Conservation (phyloP, 1,139 yeast species). For the Yamadazyma trypodendri region DNA sequence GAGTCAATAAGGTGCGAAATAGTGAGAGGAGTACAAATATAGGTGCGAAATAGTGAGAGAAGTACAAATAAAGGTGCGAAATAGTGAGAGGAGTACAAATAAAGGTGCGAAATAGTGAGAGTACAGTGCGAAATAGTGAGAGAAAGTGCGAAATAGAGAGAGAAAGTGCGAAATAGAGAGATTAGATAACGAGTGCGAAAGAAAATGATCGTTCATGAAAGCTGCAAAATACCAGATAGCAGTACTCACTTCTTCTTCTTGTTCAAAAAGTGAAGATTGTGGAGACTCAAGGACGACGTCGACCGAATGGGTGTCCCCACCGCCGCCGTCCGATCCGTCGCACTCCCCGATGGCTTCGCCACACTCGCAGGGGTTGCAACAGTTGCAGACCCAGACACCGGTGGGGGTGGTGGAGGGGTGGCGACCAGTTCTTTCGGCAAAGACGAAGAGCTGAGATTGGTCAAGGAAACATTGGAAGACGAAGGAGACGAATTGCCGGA, state of each 20-base stretch:
- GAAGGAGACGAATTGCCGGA: slow-evolving; percentile 29
- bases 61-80: too few relatives aligned
- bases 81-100: not conserved
- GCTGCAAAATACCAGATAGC: too few relatives aligned
- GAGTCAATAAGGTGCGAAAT: not conserved
- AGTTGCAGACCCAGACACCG: not conserved
- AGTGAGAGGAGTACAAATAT: not conserved
- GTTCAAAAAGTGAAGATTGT: slow-evolving; percentile 27
- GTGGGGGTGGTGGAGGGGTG: too few relatives aligned
- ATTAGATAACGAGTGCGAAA: too few relatives aligned
- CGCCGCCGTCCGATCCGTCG: slow-evolving; percentile 30
- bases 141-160: too few relatives aligned
- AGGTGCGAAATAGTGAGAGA: not conserved
- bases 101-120: not conserved
- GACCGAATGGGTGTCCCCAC: slow-evolving; percentile 21
- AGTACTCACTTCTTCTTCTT: slow-evolving; percentile 26
- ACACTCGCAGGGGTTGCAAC: slow-evolving; percentile 6
- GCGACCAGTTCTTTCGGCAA: too few relatives aligned
- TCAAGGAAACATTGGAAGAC: slow-evolving; percentile 25
- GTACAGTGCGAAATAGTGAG: not conserved
- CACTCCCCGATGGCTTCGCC: slow-evolving; percentile 30
- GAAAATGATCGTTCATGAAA: too few relatives aligned
- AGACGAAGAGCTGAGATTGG: not conserved
- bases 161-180: too few relatives aligned
- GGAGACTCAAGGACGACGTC: slow-evolving; percentile 27